These are phyloP conservation scores for Flaveria sonorensis DNA, from an alignment of 129 eudicot genomes.

Conservation along the genomic window DNA sequence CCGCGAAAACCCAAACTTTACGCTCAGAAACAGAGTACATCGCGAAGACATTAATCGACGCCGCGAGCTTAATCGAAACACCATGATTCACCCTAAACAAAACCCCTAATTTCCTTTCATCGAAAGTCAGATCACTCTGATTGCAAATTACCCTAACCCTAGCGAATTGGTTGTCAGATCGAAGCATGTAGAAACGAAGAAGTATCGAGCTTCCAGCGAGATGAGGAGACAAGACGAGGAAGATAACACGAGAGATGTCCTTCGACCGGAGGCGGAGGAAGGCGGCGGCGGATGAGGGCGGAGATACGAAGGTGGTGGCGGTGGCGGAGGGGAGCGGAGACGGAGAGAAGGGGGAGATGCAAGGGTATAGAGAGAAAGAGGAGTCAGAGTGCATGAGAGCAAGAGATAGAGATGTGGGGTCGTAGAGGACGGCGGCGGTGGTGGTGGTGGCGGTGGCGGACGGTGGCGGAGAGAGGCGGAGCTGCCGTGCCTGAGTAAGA, in stretches of 20 bases:
- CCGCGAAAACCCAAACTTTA: constrained; percentile 69
- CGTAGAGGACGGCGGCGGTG: constrained; percentile 52
- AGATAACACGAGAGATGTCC: constrained; percentile 43
- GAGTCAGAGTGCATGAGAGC: constrained; percentile 72
- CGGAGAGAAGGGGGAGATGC: constrained; percentile 46
- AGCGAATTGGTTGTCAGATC: constrained; percentile 29
- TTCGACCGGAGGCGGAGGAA: constrained; percentile 62
- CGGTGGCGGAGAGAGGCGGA: constrained; percentile 49
- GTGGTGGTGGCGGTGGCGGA: constrained; percentile 40
- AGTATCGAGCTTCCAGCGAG: constrained; percentile 54
- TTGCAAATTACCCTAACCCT: constrained; percentile 49
- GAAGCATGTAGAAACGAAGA: constrained; percentile 57
- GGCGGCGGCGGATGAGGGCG: constrained; percentile 73
- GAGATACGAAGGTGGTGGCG: constrained; percentile 52
- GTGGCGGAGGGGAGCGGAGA: constrained; percentile 35
- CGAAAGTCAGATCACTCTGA: constrained; percentile 55
- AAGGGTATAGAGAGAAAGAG: constrained; percentile 75
- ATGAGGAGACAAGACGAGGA: constrained; percentile 61
- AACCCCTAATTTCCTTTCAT: constrained; percentile 49
- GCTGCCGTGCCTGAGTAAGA: constrained; percentile 55
- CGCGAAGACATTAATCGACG: constrained; percentile 56
- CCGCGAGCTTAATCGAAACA: constrained; percentile 50
- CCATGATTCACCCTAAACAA: constrained; percentile 65
- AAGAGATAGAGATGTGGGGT: constrained; percentile 57
- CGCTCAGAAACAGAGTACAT: constrained; percentile 63